Evolutionary conservation across 495 filamentous ascomycete species (phyloP), one percentile per base, ranked within the genome.

Genomic region (Penicillium diatomitis): DNA sequence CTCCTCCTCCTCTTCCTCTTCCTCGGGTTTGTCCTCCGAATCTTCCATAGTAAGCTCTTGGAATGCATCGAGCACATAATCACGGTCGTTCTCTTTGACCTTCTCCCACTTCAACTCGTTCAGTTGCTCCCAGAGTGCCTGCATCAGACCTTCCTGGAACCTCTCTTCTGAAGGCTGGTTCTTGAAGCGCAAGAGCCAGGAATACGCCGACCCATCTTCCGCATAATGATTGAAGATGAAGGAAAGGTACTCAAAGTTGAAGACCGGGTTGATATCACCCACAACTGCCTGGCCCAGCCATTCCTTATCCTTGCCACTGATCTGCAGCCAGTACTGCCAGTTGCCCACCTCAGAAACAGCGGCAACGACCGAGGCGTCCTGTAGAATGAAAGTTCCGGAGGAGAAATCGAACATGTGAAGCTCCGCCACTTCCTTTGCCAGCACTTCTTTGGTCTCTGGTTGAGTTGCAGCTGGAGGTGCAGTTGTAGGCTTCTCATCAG

Each of bases 161-260:
- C 78, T 75, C 64, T 95, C 88, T 36, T 90, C 76, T 0, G 83
- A 82, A 33, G 81, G 72, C 46, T 84, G 82, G 50, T 95, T 85
- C 56, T 84, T 87, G 74, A 98, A 98, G 29, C 90, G 81, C 32
- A 98, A 70, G 4, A 98, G 80, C 92, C 94, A 98, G 0, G 94
- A 97, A 63, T 88, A 96, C 5, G 92, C 91, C 6, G 86, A 84
- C 3, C 90, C 89, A 66, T 95, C 87, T 10, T 84, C 78, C 6
- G 83, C 74, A 59, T 95, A 97, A 60, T 96, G 88, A 61, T 97
- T 97, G 76, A 98, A 98, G 61, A 98, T 96, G 68, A 97, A 96
- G 2, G 92, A 96, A 12, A 95, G 74, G 54, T 88, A 96, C 67
- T 97, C 92, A 53, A 95, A 97, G 70, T 96, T 97, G 75, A 98